A percentile compares a stretch with the other conserved stretches of the same genome.
These are phyloP conservation scores for Tricholoma terreum DNA, from an alignment of 768 basidiomycete genomes.

Conservation along the genomic window DNA sequence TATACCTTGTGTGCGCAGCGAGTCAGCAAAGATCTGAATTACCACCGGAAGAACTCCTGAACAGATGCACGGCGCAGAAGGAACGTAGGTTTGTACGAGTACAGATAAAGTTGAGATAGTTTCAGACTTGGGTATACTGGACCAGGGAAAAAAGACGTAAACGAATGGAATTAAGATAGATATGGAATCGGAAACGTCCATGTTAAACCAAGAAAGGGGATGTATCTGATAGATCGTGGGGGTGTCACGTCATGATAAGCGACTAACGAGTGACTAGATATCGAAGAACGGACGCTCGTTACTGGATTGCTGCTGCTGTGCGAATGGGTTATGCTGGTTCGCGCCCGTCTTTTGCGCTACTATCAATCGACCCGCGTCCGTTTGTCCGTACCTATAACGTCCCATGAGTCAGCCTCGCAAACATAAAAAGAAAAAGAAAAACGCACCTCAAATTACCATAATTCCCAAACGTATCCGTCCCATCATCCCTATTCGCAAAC, in stretches of 20 bases:
- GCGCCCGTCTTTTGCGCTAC: conserved; percentile 45
- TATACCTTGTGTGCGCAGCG: no score
- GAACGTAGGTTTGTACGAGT: no score
- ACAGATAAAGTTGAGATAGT: no score
- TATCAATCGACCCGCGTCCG: conserved; percentile 47
- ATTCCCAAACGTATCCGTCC: conserved; percentile 96
- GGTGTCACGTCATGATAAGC: not conserved
- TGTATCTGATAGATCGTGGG: not conserved
- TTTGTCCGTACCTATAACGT: conserved; percentile 51
- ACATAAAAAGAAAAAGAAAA: conserved; percentile 6
- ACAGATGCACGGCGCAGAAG: no score
- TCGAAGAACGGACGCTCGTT: conserved; percentile 80
- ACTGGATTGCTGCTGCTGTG: conserved; percentile 52
- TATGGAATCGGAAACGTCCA: not conserved
- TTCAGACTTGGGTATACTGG: no score
- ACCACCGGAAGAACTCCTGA: no score
- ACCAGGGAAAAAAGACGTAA: no score
- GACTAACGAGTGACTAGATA: conserved; percentile 41
- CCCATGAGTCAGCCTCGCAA: not conserved
- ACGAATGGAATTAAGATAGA: no score
- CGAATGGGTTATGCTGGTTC: conserved; percentile 62
- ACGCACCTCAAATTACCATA: conserved; percentile 66
- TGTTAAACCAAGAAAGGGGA: not conserved
- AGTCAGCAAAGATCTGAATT: no score
- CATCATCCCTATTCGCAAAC: conserved; percentile 88